A percentile compares a stretch with the other conserved stretches of the same genome.
These are phyloP conservation scores for Tulasnella sp. DNA, from an alignment of 768 basidiomycete genomes.

Conservation along the genomic window DNA sequence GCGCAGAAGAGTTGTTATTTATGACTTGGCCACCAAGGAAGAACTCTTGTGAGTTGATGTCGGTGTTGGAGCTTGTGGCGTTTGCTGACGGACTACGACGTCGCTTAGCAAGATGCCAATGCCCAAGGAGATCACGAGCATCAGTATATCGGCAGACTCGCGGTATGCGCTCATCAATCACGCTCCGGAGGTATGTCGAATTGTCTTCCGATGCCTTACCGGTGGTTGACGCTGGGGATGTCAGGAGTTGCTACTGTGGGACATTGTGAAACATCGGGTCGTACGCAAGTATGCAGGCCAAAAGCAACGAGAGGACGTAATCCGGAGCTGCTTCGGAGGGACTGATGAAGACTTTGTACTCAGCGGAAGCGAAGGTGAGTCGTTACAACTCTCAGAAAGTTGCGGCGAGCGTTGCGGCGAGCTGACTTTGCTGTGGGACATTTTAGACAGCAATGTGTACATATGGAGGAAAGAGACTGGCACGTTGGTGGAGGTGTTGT, in stretches of 20 bases:
- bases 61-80: slow-evolving; percentile 6
- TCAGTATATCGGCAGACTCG: slow-evolving; percentile 76
- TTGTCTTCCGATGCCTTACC: not conserved
- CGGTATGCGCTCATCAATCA: slow-evolving; percentile 78
- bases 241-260: slow-evolving; percentile 85
- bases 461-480: slow-evolving; percentile 89
- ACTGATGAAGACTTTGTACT: slow-evolving; percentile 76
- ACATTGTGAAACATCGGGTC: slow-evolving; percentile 51
- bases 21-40: slow-evolving; percentile 56
- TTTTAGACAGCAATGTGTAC: slow-evolving; percentile 79
- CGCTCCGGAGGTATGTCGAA: slow-evolving; percentile 60
- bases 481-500: slow-evolving; percentile 68
- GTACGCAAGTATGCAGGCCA: slow-evolving; percentile 80
- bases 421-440: not conserved
- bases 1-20: slow-evolving; percentile 54
- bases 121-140: slow-evolving; percentile 68
- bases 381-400: not conserved
- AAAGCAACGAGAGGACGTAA: slow-evolving; percentile 67
- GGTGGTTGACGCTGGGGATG: slow-evolving; percentile 15
- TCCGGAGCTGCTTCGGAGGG: slow-evolving; percentile 91
- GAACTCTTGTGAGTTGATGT: slow-evolving; percentile 49
- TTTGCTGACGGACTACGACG: slow-evolving; percentile 13
- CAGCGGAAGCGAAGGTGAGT: slow-evolving; percentile 88
- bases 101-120: slow-evolving; percentile 19
- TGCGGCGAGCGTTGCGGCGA: not conserved